Conservation (phyloP, 2,329 filamentous ascomycete species). For the Alternaria angustiovoidea region DNA sequence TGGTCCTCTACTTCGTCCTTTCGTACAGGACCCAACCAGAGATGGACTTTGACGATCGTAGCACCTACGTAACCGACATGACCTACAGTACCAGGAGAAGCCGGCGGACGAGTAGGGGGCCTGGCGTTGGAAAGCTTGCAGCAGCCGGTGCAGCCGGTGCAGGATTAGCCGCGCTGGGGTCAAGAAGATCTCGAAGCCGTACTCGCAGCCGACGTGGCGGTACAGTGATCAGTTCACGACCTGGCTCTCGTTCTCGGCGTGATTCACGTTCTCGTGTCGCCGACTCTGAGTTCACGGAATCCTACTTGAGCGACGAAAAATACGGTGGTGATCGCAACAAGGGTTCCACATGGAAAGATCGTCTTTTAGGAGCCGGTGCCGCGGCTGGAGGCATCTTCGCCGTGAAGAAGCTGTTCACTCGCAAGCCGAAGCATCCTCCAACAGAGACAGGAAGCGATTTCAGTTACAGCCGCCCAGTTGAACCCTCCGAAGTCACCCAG, state of each 20-base stretch:
- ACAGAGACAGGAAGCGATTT: constrained; percentile 62
- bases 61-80: constrained; percentile 66
- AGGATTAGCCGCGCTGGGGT: constrained; percentile 63
- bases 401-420: constrained; percentile 65
- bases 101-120: constrained; percentile 40
- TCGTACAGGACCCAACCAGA: constrained; percentile 72
- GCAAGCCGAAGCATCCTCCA: constrained; percentile 53
- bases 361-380: constrained; percentile 56
- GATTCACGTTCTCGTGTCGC: constrained; percentile 40
- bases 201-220: constrained; percentile 40
- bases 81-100: constrained; percentile 51
- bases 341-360: constrained; percentile 54
- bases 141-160: constrained; percentile 65
- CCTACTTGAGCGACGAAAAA: constrained; percentile 55
- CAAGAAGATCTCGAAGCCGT: constrained; percentile 51
- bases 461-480: constrained; percentile 62
- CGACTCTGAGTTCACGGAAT: constrained; percentile 41
- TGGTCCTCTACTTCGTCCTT: constrained; percentile 81
- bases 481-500: constrained; percentile 57
- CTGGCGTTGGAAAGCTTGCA: constrained; percentile 57
- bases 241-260: constrained; percentile 39
- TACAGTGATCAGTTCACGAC: constrained; percentile 47
- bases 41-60: constrained; percentile 63
- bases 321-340: constrained; percentile 44
- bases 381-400: constrained; percentile 53